Evolutionary conservation across 805 yeast genomes (phyloP), one percentile per base, ranked within the genome.

Genomic region (Nakazawaea anatomiae): DNA sequence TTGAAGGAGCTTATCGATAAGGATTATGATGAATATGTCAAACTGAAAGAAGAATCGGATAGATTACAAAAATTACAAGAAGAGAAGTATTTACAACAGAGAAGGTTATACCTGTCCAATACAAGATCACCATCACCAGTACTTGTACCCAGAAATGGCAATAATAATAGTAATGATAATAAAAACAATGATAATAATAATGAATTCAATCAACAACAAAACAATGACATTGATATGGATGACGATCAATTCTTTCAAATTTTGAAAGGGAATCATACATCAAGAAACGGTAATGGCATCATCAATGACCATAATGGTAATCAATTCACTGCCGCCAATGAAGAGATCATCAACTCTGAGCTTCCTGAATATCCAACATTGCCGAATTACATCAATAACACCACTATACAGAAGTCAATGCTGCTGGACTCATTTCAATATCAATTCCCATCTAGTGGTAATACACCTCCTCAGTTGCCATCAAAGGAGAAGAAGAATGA

Each of bases 1-100:
- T 57, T 69, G 28, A 61, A 65, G 42, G 48, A 51, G 27, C 55
- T 59, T 5, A 48, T 60, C n/a, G 62, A 55, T 39, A 61, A 55
- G 42, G 63, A 54, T 39, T 63, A 64, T 54, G 56, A 56, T 32
- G 53, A 44, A 31, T 65, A 42, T 48, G 57, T 39, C 39, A 56
- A 14, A 47, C 55, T 6, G 60, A 56, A 57, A 27, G 54, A 56
- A 41, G 58, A 59, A 47, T 46, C 50, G 28, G 52, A 53, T 31
- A 36, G 44, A 47, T 9, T 14, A 3, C 7, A 44, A 29, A 45
- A 38, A 42, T 38, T 45, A 42, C 44, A 47, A 34, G 52, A 54
- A 40, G 51, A 44, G 40, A 47, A 42, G 11, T 50, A 36, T 42
- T 38, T 46, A 14, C 43, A 50, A 32, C 52, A 50, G 39, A 28